Conservation (phyloP, 2,329 filamentous ascomycete species). For the Cercospora janseana region DNA sequence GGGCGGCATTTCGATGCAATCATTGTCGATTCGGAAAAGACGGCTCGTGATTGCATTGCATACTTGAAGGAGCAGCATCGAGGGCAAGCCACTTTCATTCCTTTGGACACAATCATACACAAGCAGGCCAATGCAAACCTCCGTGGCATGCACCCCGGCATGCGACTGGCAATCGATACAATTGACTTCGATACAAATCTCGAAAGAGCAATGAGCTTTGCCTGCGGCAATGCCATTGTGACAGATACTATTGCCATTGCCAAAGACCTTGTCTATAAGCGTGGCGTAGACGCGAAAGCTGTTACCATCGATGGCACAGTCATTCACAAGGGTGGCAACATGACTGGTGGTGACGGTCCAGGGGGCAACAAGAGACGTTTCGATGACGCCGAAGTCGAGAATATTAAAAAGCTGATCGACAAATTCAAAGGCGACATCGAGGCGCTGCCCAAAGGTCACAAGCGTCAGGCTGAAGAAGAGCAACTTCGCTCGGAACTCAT, state of each 20-base stretch:
- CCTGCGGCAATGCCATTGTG: slow-evolving; percentile 90
- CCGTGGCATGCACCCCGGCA: slow-evolving; percentile 80
- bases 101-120: slow-evolving; percentile 95
- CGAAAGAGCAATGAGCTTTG: slow-evolving; percentile 90
- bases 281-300: slow-evolving; percentile 83
- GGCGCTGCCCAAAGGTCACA: slow-evolving; percentile 74
- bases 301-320: slow-evolving; percentile 94
- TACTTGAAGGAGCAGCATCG: slow-evolving; percentile 89
- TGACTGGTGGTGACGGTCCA: slow-evolving; percentile 88
- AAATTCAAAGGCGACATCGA: slow-evolving; percentile 75
- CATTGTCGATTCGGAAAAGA: slow-evolving; percentile 92
- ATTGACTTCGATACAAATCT: slow-evolving; percentile 88
- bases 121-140: slow-evolving; percentile 85
- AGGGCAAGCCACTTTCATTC: slow-evolving; percentile 88
- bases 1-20: slow-evolving; percentile 93
- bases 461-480: slow-evolving; percentile 75
- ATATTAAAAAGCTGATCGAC: slow-evolving; percentile 71
- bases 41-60: slow-evolving; percentile 87
- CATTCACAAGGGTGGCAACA: slow-evolving; percentile 92
- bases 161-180: slow-evolving; percentile 87
- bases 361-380: slow-evolving; percentile 71
- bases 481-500: slow-evolving; percentile 73
- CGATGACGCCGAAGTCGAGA: slow-evolving; percentile 85
- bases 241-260: slow-evolving; percentile 85
- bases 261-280: slow-evolving; percentile 84